Conservation (phyloP, 805 yeast genomes). For the Candida glaebosa region DNA sequence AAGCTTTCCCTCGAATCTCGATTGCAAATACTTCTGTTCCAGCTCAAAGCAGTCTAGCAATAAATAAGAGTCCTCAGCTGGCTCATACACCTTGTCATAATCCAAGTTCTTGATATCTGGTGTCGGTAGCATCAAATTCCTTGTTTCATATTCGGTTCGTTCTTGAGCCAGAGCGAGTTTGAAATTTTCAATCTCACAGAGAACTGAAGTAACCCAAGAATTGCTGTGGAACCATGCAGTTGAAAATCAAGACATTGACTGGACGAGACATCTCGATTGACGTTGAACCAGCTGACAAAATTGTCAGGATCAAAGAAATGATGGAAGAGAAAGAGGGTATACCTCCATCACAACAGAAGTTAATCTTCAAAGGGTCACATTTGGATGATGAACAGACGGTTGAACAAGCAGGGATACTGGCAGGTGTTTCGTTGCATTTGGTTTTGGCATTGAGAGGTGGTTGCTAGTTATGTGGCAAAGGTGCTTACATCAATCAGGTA, state of each 20-base stretch:
- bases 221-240: conserved; percentile 61
- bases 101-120: conserved; percentile 59
- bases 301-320: conserved; percentile 78
- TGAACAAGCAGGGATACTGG: conserved; percentile 66
- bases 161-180: not conserved
- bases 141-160: not conserved
- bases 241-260: conserved; percentile 73
- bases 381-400: conserved; percentile 81
- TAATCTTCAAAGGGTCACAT: conserved; percentile 88
- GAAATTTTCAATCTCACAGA: not conserved
- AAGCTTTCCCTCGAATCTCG: conserved; percentile 9
- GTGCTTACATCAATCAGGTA: not conserved
- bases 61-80: conserved; percentile 88
- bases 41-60: conserved; percentile 76
- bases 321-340: conserved; percentile 96
- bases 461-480: conserved; percentile 3
- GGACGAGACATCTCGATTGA: conserved; percentile 81
- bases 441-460: conserved; percentile 96
- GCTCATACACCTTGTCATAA: conserved; percentile 82
- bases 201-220: not conserved
- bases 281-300: conserved; percentile 64
- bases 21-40: conserved; percentile 38
- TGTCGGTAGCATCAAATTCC: conserved; percentile 65
- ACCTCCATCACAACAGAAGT: conserved; percentile 93
- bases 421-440: conserved; percentile 85